Percentiles rank a stretch among this genome's conserved stretches.
These are phyloP conservation scores for Beauveria rudraprayagi DNA, from an alignment of 2,329 filamentous ascomycete species.

Conservation along the genomic window DNA sequence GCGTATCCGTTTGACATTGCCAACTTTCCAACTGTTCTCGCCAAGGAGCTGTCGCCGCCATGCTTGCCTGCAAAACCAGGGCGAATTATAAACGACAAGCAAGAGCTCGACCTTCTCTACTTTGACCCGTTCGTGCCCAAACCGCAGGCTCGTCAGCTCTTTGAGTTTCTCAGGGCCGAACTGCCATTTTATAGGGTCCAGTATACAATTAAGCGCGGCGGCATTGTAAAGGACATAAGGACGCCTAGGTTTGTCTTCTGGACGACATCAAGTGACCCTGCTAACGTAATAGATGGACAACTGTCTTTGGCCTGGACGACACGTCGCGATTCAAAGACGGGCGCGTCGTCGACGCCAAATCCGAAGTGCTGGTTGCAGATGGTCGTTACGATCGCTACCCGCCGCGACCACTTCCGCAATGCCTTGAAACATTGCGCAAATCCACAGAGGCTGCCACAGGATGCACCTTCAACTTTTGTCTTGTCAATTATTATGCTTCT, in stretches of 20 bases:
- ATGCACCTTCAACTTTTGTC: slow-evolving; percentile 67
- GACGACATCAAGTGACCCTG: not conserved
- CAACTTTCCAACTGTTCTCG: slow-evolving; percentile 31
- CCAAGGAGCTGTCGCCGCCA: slow-evolving; percentile 29
- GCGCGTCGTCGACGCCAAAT: slow-evolving; percentile 37
- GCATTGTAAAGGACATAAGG: slow-evolving; percentile 51
- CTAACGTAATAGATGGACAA: slow-evolving; percentile 35
- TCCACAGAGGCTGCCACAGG: slow-evolving; percentile 58
- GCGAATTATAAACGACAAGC: slow-evolving; percentile 54
- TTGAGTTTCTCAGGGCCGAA: slow-evolving; percentile 61
- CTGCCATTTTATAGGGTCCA: slow-evolving; percentile 70
- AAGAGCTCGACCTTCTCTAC: slow-evolving; percentile 65
- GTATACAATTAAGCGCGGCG: slow-evolving; percentile 62
- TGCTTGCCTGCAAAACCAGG: slow-evolving; percentile 45
- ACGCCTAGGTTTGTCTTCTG: slow-evolving; percentile 35
- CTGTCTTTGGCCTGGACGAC: slow-evolving; percentile 51
- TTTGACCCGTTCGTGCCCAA: slow-evolving; percentile 64
- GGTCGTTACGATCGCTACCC: slow-evolving; percentile 46
- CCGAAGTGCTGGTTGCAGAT: slow-evolving; percentile 32
- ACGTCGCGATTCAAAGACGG: slow-evolving; percentile 52
- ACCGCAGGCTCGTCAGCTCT: slow-evolving; percentile 49
- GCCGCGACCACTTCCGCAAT: slow-evolving; percentile 64
- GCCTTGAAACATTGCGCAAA: slow-evolving; percentile 54
- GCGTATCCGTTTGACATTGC: slow-evolving; percentile 45
- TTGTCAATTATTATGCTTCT: slow-evolving; percentile 78